These are phyloP conservation scores for Globisporangium splendens DNA, from an alignment of 352 stramenopile genomes.

Conservation along the genomic window DNA sequence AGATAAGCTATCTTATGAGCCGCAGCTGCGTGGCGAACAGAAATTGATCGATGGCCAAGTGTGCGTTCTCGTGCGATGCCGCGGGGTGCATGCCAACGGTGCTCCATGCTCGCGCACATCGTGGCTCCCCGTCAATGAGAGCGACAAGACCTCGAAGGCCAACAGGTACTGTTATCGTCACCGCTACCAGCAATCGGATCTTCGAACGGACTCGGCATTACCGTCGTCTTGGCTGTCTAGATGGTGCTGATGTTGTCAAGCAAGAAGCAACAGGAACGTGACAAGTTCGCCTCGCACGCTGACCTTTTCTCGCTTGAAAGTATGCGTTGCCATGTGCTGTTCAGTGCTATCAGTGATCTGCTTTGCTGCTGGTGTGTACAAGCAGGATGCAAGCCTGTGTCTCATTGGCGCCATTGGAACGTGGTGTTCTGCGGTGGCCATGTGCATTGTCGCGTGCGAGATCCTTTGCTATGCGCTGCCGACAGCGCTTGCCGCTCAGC, in stretches of 20 bases:
- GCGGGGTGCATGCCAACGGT: conserved; percentile 6
- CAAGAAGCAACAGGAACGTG: too few relatives aligned
- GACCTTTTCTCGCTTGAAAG: too few relatives aligned
- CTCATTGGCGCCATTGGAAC: conserved; percentile 3
- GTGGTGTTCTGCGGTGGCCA: conserved; percentile 5
- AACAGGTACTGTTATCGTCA: conserved; percentile 14
- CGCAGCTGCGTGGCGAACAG: too few relatives aligned
- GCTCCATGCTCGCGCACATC: conserved; percentile 12
- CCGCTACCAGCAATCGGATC: background rate
- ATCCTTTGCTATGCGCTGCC: conserved; percentile 4
- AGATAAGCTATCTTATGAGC: too few relatives aligned
- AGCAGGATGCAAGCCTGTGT: conserved; percentile 3
- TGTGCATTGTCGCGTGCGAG: conserved; percentile 9
- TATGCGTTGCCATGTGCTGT: conserved; percentile 1
- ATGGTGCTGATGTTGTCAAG: background rate
- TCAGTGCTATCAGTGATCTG: background rate
- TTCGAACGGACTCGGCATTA: background rate
- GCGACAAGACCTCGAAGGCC: background rate
- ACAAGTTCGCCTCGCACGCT: too few relatives aligned
- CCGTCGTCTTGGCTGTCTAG: too few relatives aligned
- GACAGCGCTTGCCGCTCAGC: conserved; percentile 2
- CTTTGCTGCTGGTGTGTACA: background rate
- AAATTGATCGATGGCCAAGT: too few relatives aligned
- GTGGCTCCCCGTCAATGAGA: background rate
- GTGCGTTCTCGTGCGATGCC: conserved; percentile 8